A percentile compares a stretch with the other conserved stretches of the same genome.
Conservation (phyloP, 2,329 filamentous ascomycete genomes). For the Diaporthe sp. region DNA sequence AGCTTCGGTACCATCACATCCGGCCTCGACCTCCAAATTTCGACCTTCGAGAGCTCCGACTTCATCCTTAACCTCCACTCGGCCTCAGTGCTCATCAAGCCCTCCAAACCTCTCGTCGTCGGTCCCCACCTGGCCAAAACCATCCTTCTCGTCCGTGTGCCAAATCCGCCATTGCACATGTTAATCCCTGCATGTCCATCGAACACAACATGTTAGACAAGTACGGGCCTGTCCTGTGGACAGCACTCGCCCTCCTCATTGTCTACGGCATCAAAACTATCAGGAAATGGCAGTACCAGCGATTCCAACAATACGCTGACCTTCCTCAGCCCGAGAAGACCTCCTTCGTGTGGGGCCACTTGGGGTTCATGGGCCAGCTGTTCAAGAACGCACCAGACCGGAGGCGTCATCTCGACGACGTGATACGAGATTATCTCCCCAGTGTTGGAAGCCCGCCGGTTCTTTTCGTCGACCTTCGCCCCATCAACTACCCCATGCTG, state of each 20-base stretch:
- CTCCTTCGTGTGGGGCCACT: conserved; percentile 31
- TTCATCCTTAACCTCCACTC: neutral
- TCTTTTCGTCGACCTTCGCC: conserved; percentile 49
- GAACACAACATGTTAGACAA: conserved; percentile 3
- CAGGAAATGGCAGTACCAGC: conserved; percentile 27
- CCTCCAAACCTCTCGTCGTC: neutral
- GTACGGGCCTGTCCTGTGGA: conserved; percentile 30
- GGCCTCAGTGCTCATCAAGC: neutral
- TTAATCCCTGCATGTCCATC: neutral
- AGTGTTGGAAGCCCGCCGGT: conserved; percentile 46
- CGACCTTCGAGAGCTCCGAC: neutral
- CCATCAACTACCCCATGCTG: conserved; percentile 45
- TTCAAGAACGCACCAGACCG: conserved; percentile 17
- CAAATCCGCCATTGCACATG: no score
- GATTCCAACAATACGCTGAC: conserved; percentile 26
- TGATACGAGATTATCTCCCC: conserved; percentile 34
- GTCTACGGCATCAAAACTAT: conserved; percentile 22
- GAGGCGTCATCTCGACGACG: conserved; percentile 37
- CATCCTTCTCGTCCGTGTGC: neutral
- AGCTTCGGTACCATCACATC: neutral
- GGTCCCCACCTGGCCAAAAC: neutral
- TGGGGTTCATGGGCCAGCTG: conserved; percentile 16
- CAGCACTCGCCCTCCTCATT: conserved; percentile 19
- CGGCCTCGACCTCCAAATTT: neutral
- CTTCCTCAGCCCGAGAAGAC: conserved; percentile 28